Evolutionary conservation across 768 basidiomycete species (phyloP), one percentile per base, ranked within the genome.

Genomic region (Rhodotorula graminis): DNA sequence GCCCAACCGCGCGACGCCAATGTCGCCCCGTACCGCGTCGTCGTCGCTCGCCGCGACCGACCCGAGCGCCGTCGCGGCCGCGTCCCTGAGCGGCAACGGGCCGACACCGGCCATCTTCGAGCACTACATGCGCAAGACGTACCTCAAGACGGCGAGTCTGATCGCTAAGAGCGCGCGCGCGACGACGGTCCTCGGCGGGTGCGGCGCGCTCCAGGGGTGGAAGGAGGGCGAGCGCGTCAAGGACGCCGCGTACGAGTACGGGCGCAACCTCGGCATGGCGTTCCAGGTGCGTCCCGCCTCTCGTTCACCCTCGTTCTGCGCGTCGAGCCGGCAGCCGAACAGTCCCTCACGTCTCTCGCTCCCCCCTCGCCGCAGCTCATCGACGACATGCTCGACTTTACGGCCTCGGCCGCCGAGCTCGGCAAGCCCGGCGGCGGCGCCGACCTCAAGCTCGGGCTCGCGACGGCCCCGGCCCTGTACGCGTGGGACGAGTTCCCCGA

Each of bases 361-460:
- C 59, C 31, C 27, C 25, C 21, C 59, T 60, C 2, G 65, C 42
- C 27, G 52, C 77, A 95, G 93, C 89, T 99, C 18, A 89, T 98
- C 61, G 96, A 99, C 80, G 96, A 99, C 79, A 86, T 93, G 49
- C 84, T 99, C 7, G 96, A 98, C 82, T 98, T 92, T 79, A 90
- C 93, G 61, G 87, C 90, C 1, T 89, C 88, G 19, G 85, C 87
- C 11, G 81, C 84, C 0, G 83, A 89, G 0, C 86, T 98, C 21
- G 95, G 95, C 49, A 98, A 98, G 83, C 96, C 96, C 0, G 80
- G 80, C 31, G 88, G 89, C 0, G 91, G 90, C 27, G 90, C 92
- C 3, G 92, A 93, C 80, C 84, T 93, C 25, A 86, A 88, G 66
- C 82, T 93, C 0, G 91, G 92, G 0, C 84, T 93, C 67, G 91